Base-by-base conservation (phyloP, 805 yeast species). In the Blastobotrys muscicola region DNA sequence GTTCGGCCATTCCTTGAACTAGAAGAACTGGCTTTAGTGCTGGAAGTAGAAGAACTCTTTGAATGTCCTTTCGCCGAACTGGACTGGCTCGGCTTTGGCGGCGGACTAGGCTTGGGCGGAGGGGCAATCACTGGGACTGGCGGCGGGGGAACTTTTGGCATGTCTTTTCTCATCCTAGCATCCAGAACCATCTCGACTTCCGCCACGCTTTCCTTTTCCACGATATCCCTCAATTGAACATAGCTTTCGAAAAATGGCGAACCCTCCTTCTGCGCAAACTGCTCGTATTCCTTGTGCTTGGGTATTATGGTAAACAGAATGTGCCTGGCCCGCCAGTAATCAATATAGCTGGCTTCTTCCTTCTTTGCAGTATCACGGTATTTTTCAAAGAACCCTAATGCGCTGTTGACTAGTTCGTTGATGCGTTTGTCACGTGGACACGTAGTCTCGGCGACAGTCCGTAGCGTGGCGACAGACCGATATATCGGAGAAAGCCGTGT, bases 241-340 rank as follows among this genome's bases (percentile, higher is more conserved):
- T 46, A 52, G n/a, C 49, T 46, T 34, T 48, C 42, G 41, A 45
- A 50, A 23, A 52, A 51, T 15, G 48, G 47, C 23, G 44, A 41
- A n/a, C 41, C 44, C 44, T 45, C 43, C 23, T 45, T 48, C 31
- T 41, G 16, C 20, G 43, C 20, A 34, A 53, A 48, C 15, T 33
- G 31, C 32, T 15, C 50, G 41, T 26, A 55, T 16, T 49, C 49
- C n/a, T 38, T 34, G 38, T 53, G 56, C 11, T 46, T 38, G 2
- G 59, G 59, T 5, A 55, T 55, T 12, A 50, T 34, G 30, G 48
- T 43, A 29, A 47, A 47, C 37, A 55, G 42, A 34, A 55, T 39
- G 23, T 39, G 36, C 30, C 43, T 33, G 11, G 54, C 52, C n/a
- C 43, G 52, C 41, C 54, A 51, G 36, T 43, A 53, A 33, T 53